Evolutionary conservation across 192 early-diverging fungal genomes (phyloP), one percentile per base, ranked within the genome.

Genomic region (Linnemannia zychae): DNA sequence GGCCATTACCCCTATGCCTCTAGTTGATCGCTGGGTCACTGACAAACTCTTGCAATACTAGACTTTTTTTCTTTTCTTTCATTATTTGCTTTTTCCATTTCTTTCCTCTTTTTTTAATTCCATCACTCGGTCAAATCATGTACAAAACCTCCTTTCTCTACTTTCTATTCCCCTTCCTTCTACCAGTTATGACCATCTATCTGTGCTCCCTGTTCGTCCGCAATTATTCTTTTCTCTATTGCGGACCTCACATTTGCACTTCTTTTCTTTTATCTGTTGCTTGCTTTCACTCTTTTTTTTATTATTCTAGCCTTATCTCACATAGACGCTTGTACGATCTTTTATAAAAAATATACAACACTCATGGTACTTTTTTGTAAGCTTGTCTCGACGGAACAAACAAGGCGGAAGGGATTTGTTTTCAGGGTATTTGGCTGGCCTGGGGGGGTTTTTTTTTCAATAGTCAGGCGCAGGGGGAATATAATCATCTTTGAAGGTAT

Each of bases 1-100:
- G 83, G 71, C 20, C 83, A 85, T 7, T 85, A 78, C 74, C 77
- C 83, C 12, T 85, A 79, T 52, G 82, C 76, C 18, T 80, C 78
- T 11, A 77, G 67, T 37, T 67, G 44, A 76, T 28, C 77, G n/a
- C 65, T 17, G 24, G 12, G 24, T 11, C 57, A 12, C 28, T 60
- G 28, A 60, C 24, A 12, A 12, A 28, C 13, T 2, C 22, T 53
- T 53, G 9, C 3, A 9, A 1, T 11, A 60, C 3, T 60, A 60
- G 57, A 60, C 57, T 60, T 60, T 60, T 60, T 60, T 60, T 53
- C 1, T 24, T 53, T 53, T 24, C 11, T 1, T 6, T 7, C n/a
- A 7, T 24, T 60, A 15, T 50, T 50, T 50, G 40, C n/a, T n/a
- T 44, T 44, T 44, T 44, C 40, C 40, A 44, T 44, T 60, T 60